Evolutionary conservation across 306 rosid species (phyloP).

Genomic region (Notholithocarpus densiflorus): DNA sequence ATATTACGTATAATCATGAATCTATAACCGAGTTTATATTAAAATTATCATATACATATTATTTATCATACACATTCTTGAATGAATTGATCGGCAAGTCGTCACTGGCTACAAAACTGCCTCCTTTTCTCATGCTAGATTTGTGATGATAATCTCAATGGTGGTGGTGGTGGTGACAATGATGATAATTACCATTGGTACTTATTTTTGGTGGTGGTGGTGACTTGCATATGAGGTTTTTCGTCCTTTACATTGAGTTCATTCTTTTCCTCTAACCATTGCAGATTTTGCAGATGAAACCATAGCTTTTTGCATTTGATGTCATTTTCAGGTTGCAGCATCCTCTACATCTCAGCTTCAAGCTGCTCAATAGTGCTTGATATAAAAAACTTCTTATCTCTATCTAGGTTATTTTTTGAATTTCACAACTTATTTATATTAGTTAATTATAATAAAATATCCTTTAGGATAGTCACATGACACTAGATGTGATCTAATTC

Average conservation of each 20-base stretch:
- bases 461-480: no score
- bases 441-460: no score
- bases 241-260: not conserved
- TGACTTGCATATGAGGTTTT: not conserved
- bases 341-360: not conserved
- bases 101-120: slow-evolving; percentile 66
- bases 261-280: not conserved
- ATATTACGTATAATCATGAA: not conserved
- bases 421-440: not conserved
- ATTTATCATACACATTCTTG: not conserved
- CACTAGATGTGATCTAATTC: no score
- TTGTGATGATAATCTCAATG: slow-evolving; percentile 31
- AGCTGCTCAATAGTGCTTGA: not conserved
- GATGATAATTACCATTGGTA: slow-evolving; percentile 5
- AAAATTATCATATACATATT: not conserved
- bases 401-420: not conserved
- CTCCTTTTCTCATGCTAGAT: slow-evolving; percentile 77
- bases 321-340: not conserved
- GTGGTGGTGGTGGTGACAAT: not conserved
- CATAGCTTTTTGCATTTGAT: not conserved
- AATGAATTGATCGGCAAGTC: slow-evolving; percentile 58
- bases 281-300: not conserved
- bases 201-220: not conserved
- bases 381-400: not conserved
- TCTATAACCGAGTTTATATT: not conserved